Evolutionary conservation across 164 flowering plant genomes (phyloP), one percentile per base, ranked within the genome.

Genomic region (Vitis rotundifolia): DNA sequence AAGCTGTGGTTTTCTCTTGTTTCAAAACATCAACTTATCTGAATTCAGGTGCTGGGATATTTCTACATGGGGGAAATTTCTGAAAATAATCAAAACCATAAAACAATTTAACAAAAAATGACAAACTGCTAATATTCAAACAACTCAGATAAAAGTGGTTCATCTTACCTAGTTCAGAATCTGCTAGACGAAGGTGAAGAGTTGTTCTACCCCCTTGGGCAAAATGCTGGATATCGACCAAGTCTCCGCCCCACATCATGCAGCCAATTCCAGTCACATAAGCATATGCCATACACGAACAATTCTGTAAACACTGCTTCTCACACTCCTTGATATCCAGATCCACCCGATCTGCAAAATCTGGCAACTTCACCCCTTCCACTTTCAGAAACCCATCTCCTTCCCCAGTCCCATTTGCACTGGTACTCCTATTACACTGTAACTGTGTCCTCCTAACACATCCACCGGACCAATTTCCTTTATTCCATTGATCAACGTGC

Each of bases 401-500:
- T 31, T 49, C 22, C 22, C 11, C 68, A 37, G 44, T 37, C 57
- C 4, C 67, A 52, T 59, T 57, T 58, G 8, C 56, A 22, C 66
- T 76, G 9, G 49, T 64, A 31, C 71, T 70, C 61, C 67, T 78
- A 50, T 74, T 69, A 70, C 88, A 85, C 77, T 69, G 74, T 44
- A 87, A 73, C 1, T 9, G 48, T 0, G 61, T 70, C 68, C 72
- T 81, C 70, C 91, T 80, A 59, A 66, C 59, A 66, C 97, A 91
- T 50, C 97, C 97, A 56, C 79, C 79, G 0, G 85, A 67, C 94
- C 91, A 87, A 61, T 86, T 78, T 18, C 87, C 86, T 15, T 4
- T 72, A 12, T 22, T 64, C 94, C 97, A 91, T 47, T 84, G 78
- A 3, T 77, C 66, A 0, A 0, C 5, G 12, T 74, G 18, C 63